phyloP scores from a whole-genome alignment of 2,329 filamentous ascomycete species.

The Lojkania enalia region DNA sequence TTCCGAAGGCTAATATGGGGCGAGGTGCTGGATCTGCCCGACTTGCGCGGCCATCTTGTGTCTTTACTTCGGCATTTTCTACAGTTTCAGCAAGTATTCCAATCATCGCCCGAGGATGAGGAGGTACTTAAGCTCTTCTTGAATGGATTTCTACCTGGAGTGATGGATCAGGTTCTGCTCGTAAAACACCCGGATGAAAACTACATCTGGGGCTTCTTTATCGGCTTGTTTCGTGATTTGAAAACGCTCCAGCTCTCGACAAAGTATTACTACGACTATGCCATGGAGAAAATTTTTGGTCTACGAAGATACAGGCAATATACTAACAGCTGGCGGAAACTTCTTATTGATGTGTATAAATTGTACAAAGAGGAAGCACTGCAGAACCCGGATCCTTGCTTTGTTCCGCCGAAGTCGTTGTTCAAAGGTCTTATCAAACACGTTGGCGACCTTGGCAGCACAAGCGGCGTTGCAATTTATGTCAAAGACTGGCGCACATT shows the following conservation, averaged over 20 bases:
- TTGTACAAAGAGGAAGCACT: conserved; percentile 23
- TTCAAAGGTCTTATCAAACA: conserved; percentile 28
- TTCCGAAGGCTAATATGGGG: conserved; percentile 23
- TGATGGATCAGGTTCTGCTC: conserved; percentile 30
- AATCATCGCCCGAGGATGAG: conserved; percentile 13
- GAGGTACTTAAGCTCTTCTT: conserved; percentile 25
- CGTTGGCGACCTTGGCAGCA: conserved; percentile 20
- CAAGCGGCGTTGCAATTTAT: conserved; percentile 22
- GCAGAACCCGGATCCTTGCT: conserved; percentile 5
- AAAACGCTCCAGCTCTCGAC: conserved; percentile 22
- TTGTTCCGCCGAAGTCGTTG: conserved; percentile 25
- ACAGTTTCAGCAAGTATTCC: conserved; percentile 29
- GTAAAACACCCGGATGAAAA: conserved; percentile 25
- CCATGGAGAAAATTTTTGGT: conserved; percentile 28
- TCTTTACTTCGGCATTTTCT: conserved; percentile 32
- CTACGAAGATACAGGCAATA: conserved; percentile 34
- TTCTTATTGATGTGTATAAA: conserved; percentile 31
- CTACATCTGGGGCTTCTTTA: conserved; percentile 30
- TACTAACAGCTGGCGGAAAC: conserved; percentile 26
- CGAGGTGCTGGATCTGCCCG: conserved; percentile 24
- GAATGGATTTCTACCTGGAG: conserved; percentile 30
- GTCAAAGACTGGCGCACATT: conserved; percentile 32
- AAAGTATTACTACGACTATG: conserved; percentile 29
- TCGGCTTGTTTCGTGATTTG: conserved; percentile 29
- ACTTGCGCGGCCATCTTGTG: conserved; percentile 27